Conservation (phyloP, 2,329 filamentous ascomycete species). For the Pseudocercospora pini-densiflorae region DNA sequence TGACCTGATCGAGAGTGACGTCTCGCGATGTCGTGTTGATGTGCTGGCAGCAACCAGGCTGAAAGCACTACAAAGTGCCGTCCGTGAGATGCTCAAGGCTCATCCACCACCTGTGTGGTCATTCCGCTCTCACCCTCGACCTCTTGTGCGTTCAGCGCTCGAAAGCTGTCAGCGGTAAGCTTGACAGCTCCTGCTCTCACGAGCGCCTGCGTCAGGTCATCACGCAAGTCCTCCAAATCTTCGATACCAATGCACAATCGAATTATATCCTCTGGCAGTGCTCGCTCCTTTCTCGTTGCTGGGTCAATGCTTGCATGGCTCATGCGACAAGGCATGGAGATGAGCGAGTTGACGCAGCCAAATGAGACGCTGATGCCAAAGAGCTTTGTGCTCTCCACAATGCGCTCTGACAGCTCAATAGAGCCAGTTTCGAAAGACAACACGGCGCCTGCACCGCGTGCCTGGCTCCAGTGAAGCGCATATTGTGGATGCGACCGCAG, state of each 20-base stretch:
- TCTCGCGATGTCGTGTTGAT: neutral
- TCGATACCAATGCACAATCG: constrained; percentile 96
- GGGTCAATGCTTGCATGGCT: constrained; percentile 98
- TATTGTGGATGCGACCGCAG: constrained; percentile 96
- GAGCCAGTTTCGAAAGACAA: constrained; percentile 96
- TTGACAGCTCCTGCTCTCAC: constrained; percentile 93
- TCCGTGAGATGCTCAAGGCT: constrained; percentile 32
- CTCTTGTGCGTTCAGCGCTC: constrained; percentile 53
- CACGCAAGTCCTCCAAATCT: constrained; percentile 86
- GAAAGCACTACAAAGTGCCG: constrained; percentile 3
- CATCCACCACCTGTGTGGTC: constrained; percentile 43
- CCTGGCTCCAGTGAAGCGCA: constrained; percentile 93
- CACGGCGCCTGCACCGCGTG: constrained; percentile 90
- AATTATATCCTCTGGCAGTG: constrained; percentile 97
- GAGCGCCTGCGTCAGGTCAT: constrained; percentile 87
- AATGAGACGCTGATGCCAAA: constrained; percentile 98
- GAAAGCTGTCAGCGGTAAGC: constrained; percentile 76
- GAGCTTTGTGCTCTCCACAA: constrained; percentile 88
- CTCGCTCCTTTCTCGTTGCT: constrained; percentile 84
- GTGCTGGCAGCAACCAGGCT: neutral
- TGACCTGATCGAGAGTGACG: neutral
- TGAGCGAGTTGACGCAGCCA: constrained; percentile 96
- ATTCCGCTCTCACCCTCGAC: constrained; percentile 31
- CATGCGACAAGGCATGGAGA: constrained; percentile 99
- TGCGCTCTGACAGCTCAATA: constrained; percentile 79